Evolutionary conservation across 805 yeast genomes (phyloP).

Genomic region (Kodamaea leandrae): DNA sequence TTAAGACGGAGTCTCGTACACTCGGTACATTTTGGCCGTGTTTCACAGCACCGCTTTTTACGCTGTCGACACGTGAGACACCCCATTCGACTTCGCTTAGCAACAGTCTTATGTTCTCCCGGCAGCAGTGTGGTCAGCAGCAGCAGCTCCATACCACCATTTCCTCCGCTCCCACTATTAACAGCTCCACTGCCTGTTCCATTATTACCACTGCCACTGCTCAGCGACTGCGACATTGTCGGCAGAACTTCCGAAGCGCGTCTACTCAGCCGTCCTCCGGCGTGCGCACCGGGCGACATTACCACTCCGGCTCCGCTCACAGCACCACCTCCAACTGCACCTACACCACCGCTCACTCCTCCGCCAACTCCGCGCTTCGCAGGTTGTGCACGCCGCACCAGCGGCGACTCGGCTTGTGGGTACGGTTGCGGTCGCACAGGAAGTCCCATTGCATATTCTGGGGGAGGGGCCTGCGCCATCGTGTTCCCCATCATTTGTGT

Average conservation of each 20-base stretch:
- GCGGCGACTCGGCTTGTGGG: conserved; percentile 5
- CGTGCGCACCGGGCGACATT: conserved; percentile 1
- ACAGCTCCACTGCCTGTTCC: background rate
- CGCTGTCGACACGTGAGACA: conserved; percentile 76
- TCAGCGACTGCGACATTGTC: conserved; percentile 1
- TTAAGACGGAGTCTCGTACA: conserved; percentile 61
- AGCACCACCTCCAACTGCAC: background rate
- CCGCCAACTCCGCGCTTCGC: conserved; percentile 6
- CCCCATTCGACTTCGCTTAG: conserved; percentile 65
- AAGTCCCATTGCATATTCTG: conserved; percentile 1
- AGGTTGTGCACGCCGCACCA: conserved; percentile 5
- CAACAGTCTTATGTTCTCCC: conserved; percentile 15
- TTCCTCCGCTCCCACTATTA: background rate
- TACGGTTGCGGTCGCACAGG: conserved; percentile 8
- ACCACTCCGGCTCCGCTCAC: background rate
- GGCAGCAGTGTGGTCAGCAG: conserved; percentile 4
- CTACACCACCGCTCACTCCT: background rate
- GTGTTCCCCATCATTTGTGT: background rate
- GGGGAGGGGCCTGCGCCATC: background rate
- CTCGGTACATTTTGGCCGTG: conserved; percentile 63
- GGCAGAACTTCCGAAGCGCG: conserved; percentile 9
- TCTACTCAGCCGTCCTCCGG: conserved; percentile 7
- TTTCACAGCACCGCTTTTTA: conserved; percentile 77
- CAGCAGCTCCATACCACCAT: too few relatives aligned
- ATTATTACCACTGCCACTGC: background rate